phyloP scores from a whole-genome alignment of 2,329 filamentous ascomycete species.

The Xylaria sp. region DNA sequence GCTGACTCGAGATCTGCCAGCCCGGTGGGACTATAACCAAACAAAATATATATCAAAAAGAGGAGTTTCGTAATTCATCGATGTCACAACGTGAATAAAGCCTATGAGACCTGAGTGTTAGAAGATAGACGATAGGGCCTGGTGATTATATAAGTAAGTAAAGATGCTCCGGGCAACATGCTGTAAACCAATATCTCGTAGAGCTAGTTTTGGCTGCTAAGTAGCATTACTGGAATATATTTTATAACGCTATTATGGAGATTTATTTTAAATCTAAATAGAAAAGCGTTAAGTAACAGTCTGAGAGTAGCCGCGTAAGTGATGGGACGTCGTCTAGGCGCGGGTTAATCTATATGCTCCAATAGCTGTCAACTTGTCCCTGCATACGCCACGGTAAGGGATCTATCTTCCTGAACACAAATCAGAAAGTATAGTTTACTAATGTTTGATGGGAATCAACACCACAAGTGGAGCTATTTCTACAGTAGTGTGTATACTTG shows the following conservation, averaged over 20 bases:
- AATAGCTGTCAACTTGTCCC: not conserved
- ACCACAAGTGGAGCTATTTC: not conserved
- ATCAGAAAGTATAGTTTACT: not conserved
- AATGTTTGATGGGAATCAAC: not conserved
- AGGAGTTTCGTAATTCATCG: not conserved
- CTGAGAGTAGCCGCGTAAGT: not conserved
- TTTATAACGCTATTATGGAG: not conserved
- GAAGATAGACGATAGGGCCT: not conserved
- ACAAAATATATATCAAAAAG: not conserved
- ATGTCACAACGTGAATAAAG: not conserved
- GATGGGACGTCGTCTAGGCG: not conserved
- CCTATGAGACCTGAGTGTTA: not conserved
- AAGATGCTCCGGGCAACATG: not conserved
- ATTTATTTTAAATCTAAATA: not conserved
- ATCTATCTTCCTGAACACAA: not conserved
- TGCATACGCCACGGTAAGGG: not conserved
- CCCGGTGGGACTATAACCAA: not conserved
- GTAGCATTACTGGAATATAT: not conserved
- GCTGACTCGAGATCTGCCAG: too few species aligned
- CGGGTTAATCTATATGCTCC: not conserved
- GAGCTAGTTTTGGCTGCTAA: not conserved
- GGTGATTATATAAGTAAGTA: not conserved
- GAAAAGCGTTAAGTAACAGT: not conserved
- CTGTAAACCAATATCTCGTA: not conserved
- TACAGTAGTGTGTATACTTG: not conserved